Base-by-base conservation (phyloP, 306 rosid genomes). In the Cucumis melo region DNA sequence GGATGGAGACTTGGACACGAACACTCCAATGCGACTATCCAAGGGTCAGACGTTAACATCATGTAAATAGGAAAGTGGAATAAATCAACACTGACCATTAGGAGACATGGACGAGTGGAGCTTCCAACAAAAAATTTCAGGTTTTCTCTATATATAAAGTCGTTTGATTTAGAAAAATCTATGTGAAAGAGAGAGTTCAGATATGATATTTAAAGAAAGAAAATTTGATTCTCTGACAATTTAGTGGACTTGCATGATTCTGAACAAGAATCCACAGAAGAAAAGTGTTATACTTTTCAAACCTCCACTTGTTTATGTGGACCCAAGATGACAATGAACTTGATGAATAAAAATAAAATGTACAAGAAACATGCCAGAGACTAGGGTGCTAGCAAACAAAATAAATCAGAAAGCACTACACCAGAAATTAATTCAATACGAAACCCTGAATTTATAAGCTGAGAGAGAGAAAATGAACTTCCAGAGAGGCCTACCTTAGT, bases 401-500 rank as follows among this genome's bases (percentile, higher is more conserved):
- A 51, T 19, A 51, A 73, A 53, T 27, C 77, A 73, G 44, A 73
- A 27, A 53, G 48, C 77, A 73, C 24, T 32, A 73, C 15, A 53
- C 23, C 15, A 72, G 76, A 72, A 72, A 24, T 39, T 36, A 72
- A 24, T 39, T 36, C 60, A 71, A 48, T 27, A 50, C 46, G 51
- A 27, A 2, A 73, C 23, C 77, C 21, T 17, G 54, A 72, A 50
- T 9, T 9, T 9, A 27, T 48, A 71, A 17, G n/a, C 48, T 23
- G 8, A 39, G 50, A 61, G 39, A 61, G 67, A 61, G 24, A 11
- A 67, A 34, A 42, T 12, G 27, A 29, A 75, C 53, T 74, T 73
- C 58, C 36, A 48, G 63, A 50, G 59, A 77, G 42, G 54, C 89
- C 80, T 76, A 90, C 98, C 96, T 81, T 85, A 68, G 78, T 71